phyloP scores from a whole-genome alignment of 2,329 filamentous ascomycete species.

The Xylogone sp. region DNA sequence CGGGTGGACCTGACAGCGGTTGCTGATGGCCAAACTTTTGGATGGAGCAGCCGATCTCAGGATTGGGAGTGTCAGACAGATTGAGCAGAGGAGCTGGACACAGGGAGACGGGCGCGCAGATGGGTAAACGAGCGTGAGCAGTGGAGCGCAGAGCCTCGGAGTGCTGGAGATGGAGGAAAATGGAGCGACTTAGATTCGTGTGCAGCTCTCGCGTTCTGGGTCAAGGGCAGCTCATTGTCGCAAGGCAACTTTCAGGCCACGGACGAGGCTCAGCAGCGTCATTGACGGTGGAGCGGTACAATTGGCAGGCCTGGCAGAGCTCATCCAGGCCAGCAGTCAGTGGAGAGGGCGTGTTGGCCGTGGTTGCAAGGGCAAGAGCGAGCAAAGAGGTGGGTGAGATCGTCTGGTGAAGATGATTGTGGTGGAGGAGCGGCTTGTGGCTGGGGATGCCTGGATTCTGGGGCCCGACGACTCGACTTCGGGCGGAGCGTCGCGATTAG shows the following conservation, averaged over 20 bases:
- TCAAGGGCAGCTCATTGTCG: constrained; percentile 24
- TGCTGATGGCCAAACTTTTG: not conserved
- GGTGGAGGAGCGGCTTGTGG: no score
- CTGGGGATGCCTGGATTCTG: no score
- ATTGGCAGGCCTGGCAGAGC: not conserved
- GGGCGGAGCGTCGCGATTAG: no score
- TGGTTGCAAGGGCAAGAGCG: not conserved
- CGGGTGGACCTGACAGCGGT: not conserved
- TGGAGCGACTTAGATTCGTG: constrained; percentile 2
- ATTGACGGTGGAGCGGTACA: not conserved
- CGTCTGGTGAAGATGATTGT: no score
- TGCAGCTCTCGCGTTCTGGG: constrained; percentile 9
- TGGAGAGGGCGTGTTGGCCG: not conserved
- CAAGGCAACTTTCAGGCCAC: constrained; percentile 9
- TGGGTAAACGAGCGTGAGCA: not conserved
- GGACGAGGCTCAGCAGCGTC: not conserved
- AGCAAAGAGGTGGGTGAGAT: constrained; percentile 31
- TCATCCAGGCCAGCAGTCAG: not conserved
- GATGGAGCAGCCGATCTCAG: not conserved
- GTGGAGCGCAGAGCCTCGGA: not conserved
- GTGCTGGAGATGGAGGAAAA: constrained; percentile 1
- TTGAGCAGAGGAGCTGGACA: not conserved
- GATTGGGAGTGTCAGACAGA: not conserved
- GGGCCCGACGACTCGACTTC: no score
- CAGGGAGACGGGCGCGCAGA: constrained; percentile 3